Evolutionary conservation across 805 yeast genomes (phyloP), one percentile per base, ranked within the genome.

Genomic region (Komagataella ulmi): DNA sequence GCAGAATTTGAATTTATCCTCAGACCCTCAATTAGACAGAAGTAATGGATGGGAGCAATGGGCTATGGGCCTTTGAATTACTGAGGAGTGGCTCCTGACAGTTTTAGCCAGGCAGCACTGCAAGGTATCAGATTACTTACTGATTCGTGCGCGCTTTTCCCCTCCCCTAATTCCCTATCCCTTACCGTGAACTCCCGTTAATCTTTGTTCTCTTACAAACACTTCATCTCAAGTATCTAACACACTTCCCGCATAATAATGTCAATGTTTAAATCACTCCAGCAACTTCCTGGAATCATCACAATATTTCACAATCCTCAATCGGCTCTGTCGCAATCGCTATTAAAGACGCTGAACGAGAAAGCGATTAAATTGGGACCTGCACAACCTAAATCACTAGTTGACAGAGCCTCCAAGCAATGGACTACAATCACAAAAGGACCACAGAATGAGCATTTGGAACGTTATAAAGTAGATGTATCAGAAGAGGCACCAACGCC

Each of bases 261-360:
- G 79, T 73, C 80, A 5, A 67, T 76, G 72, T 67, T 76, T 52
- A 74, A 62, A 56, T 65, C 79, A 3, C 58, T 76, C 7, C 80
- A 75, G 56, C 54, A 57, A 14, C 65, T 68, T 18, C 74, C 79
- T 1, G 72, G 80, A 17, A 66, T 70, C 1, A 69, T 77, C 50
- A 70, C 81, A 3, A 52, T 77, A 44, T 77, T 74, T 30, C 40
- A 30, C 14, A 30, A 30, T 30, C 40, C 40, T 14, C 40, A 30
- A 14, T 30, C 40, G 14, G 40, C 40, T 10, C 5, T 30, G n/a
- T 30, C 40, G 40, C 40, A 30, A 30, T 30, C 40, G 12, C 40
- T 30, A 10, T 30, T 30, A 14, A 30, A 30, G 40, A 30, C 40
- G 40, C 40, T 30, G 10, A 30, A 30, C 40, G 40, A 30, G 40